Base-by-base conservation (phyloP, 2,329 filamentous ascomycete genomes). In the Fusarium oxysporum region DNA sequence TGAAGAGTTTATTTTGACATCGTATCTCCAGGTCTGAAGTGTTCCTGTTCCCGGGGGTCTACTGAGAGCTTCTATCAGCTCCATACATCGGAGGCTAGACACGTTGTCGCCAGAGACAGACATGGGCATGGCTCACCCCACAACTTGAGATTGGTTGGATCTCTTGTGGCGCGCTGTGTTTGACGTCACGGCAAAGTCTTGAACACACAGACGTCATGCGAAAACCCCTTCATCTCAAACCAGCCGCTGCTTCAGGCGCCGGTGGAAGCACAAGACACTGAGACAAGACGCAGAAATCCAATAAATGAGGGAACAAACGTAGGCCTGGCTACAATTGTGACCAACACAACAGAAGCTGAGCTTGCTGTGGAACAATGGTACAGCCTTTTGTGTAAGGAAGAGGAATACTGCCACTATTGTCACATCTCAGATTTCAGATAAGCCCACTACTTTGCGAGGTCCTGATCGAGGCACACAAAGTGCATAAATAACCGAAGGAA, bases 81-180 rank as follows among this genome's bases (percentile, higher is more conserved):
- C 56, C 50, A 37, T 64, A 55, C 33, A 65, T 68, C n/a, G 44
- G 57, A 57, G 57, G 57, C 44, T 64, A 33, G 53, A 77, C 77
- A 79, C 74, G 76, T 78, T 73, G 77, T 78, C 70, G 68, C 65
- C 57, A 74, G 71, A 60, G 72, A 50, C 38, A 70, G 66, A 38
- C 57, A 62, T 17, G n/a, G 33, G 16, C 33, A 32, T 61, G 54
- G 61, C 33, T 57, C 16, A 68, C 60, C 76, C 73, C 77, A 76
- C 70, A 78, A 70, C 70, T 62, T 74, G 71, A 47, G 78, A 78
- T 78, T 74, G 78, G 75, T 68, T 68, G 77, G 72, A 79, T 78
- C 71, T 75, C 41, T 69, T 66, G 77, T 79, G 77, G 74, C 68
- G 65, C 71, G 63, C 70, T 70, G 70, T 77, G 66, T 73, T 76